Evolutionary conservation across 768 basidiomycete genomes (phyloP).

Genomic region (Psilocybe cubensis): DNA sequence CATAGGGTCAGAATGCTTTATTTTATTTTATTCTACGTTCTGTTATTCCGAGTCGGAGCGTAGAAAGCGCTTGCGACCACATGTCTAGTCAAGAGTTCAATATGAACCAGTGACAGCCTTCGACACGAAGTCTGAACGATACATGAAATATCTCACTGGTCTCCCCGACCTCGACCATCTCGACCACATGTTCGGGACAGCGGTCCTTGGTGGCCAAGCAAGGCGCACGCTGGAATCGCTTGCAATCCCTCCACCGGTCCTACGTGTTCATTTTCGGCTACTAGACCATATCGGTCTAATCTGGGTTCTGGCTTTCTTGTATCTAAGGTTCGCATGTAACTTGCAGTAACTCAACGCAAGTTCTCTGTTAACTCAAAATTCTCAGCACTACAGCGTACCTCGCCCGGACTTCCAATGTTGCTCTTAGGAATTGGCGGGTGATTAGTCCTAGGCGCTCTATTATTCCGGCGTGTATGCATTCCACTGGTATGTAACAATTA

Average conservation of each 20-base stretch:
- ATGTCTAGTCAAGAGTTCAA: neutral
- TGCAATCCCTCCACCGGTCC: neutral
- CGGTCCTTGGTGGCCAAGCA: neutral
- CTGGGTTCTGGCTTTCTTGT: neutral
- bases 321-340: neutral
- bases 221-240: neutral
- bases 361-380: neutral
- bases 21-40: neutral
- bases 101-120: neutral
- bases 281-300: neutral
- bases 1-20: neutral
- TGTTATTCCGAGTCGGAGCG: neutral
- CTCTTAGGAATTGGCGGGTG: no score
- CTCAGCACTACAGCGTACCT: neutral
- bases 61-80: neutral
- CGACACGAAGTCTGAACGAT: conserved; percentile 15
- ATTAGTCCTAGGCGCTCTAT: no score
- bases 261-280: neutral
- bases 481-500: no score
- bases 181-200: conserved; percentile 2
- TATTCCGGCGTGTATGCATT: no score
- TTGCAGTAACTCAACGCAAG: neutral
- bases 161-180: conserved; percentile 1
- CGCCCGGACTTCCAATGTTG: neutral
- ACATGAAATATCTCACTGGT: conserved; percentile 15